Evolutionary conservation across 768 basidiomycete species (phyloP), one percentile per base, ranked within the genome.

Genomic region (Phanerochaete carnosa): DNA sequence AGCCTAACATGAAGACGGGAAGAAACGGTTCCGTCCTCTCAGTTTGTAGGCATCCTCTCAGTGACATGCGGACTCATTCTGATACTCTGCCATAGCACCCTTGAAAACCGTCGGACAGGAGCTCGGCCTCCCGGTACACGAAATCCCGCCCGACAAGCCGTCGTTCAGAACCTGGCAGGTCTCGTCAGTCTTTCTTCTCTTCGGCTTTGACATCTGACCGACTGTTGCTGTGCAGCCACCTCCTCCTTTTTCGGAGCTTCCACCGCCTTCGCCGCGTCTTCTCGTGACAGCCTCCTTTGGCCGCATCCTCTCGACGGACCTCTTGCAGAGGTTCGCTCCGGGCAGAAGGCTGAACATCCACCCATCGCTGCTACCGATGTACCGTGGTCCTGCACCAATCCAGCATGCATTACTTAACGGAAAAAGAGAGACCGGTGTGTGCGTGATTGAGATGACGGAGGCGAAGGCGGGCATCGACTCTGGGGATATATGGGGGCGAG

Each of bases 251-350:
- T 57, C 13, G 2, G 29, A 15, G 7, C 54, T 16, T 47, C 60
- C 28, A 54, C 13, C 55, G 19, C 72, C 72, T 19, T 73, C 75
- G 35, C 73, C 79, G 13, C 83, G 90, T 61, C 68, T 95, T 29
- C 79, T 97, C 9, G 68, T 98, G 7, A 94, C 94, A 0, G 92
- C 95, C 6, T 97, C 95, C 0, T 96, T 96, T 64, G 95, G 95
- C 0, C 88, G 90, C 49, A 94, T 95, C 64, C 80, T 98, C 13
- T 83, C 92, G 0, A 69, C 76, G 4, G 67, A 77, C 2, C 76
- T 90, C 55, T 82, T 97, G 16, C 69, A 76, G 16, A 76, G 80
- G 43, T 96, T 96, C 67, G 79, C 75, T 0, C 76, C 77, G 0
- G 66, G 72, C 0, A 82, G 84, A 49, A 77, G 89, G 25, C 76